Conservation (phyloP, 345 rosid species). For the Heritiera littoralis region DNA sequence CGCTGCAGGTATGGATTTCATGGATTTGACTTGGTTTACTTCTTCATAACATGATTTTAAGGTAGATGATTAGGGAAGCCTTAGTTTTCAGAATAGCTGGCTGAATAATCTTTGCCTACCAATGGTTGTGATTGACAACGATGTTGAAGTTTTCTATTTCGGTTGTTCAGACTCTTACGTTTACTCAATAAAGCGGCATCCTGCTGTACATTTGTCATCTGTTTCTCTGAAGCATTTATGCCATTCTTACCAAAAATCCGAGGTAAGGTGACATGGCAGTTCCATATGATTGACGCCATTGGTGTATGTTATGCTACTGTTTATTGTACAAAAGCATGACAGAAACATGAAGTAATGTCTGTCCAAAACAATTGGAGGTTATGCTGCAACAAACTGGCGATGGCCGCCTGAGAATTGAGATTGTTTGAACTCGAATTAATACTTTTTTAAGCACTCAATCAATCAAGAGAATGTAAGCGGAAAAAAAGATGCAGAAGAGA, state of each 20-base stretch:
- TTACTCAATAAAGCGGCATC: background rate
- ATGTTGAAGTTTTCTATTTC: background rate
- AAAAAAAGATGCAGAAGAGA: background rate
- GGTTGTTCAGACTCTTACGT: background rate
- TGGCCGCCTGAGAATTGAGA: too few species aligned
- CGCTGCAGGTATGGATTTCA: background rate
- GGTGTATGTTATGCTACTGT: background rate
- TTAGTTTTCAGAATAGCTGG: background rate
- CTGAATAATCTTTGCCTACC: background rate
- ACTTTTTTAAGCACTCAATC: too few species aligned
- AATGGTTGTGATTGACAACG: background rate
- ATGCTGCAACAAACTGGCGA: background rate
- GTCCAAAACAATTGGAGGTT: background rate
- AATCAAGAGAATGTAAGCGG: too few species aligned
- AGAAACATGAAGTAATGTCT: background rate
- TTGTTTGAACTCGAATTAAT: too few species aligned
- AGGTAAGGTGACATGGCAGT: background rate
- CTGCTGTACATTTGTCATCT: background rate
- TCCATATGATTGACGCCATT: too few species aligned
- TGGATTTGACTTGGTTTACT: background rate
- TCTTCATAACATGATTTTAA: too few species aligned
- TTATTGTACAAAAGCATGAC: background rate
- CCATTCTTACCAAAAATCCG: background rate
- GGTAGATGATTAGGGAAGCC: slow-evolving; percentile 7
- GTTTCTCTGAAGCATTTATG: too few species aligned